Evolutionary conservation across 2,329 filamentous ascomycete species (phyloP).

Genomic region (Malbranchea cinnamomea): DNA sequence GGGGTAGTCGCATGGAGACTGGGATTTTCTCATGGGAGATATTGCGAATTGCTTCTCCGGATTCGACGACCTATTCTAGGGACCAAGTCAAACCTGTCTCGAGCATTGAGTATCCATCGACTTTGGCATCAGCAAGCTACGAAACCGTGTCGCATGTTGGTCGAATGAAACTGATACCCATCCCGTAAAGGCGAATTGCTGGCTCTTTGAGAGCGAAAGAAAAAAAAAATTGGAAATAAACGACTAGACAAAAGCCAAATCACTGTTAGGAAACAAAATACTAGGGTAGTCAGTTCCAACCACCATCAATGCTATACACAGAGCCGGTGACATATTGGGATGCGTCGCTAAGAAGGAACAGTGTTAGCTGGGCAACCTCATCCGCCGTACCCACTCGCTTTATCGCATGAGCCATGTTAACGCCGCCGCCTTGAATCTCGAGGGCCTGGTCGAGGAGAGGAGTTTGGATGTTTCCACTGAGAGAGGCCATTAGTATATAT

Average conservation of each 20-base stretch:
- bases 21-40: conserved; percentile 10
- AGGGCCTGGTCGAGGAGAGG: conserved; percentile 17
- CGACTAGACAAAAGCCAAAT: too few species aligned
- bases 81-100: conserved; percentile 1
- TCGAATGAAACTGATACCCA: not conserved
- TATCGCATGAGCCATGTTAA: conserved; percentile 12
- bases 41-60: conserved; percentile 4
- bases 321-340: conserved; percentile 33
- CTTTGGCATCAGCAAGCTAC: too few species aligned
- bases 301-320: conserved; percentile 33
- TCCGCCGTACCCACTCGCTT: conserved; percentile 18
- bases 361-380: conserved; percentile 30
- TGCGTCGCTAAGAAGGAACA: conserved; percentile 34
- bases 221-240: too few species aligned
- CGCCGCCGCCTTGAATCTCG: conserved; percentile 14
- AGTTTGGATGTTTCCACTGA: conserved; percentile 20
- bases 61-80: not conserved
- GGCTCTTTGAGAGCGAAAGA: not conserved
- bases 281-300: conserved; percentile 18
- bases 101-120: too few species aligned
- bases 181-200: not conserved
- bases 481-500: conserved; percentile 5
- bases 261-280: not conserved
- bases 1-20: conserved; percentile 7
- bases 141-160: not conserved